Conservation (phyloP, 1,284 basidiomycete genomes). For the Pterula multifida region DNA sequence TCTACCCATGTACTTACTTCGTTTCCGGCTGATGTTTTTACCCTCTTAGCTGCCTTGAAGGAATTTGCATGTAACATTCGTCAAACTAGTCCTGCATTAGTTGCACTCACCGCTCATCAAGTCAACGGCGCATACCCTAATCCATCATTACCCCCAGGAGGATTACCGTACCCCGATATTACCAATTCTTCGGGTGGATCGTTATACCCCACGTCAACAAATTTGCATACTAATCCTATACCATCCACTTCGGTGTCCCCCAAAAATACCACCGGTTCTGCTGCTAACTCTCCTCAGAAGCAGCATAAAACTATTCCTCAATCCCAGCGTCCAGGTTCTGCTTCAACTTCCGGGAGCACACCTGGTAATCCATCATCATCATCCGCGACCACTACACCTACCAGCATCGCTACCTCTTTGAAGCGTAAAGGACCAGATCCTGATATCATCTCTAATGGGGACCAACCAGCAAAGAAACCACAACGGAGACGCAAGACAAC, state of each 20-base stretch:
- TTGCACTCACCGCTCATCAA: constrained; percentile 10
- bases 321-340: constrained; percentile 26
- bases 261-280: constrained; percentile 34
- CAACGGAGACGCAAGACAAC: neutral
- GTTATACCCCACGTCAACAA: constrained; percentile 12
- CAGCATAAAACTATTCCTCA: constrained; percentile 41
- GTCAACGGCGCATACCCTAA: constrained; percentile 6
- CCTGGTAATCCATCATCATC: constrained; percentile 25
- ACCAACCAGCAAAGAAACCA: constrained; percentile 37
- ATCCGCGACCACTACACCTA: constrained; percentile 29
- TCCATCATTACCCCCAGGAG: neutral
- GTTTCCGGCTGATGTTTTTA: constrained; percentile 2
- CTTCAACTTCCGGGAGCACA: constrained; percentile 27
- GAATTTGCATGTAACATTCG: constrained; percentile 33
- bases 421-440: constrained; percentile 58
- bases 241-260: constrained; percentile 25
- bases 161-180: neutral
- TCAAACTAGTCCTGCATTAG: constrained; percentile 19
- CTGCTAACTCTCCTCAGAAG: constrained; percentile 38
- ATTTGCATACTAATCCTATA: constrained; percentile 7
- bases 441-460: constrained; percentile 18
- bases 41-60: constrained; percentile 26
- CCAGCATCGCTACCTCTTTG: constrained; percentile 38
- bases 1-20: neutral
- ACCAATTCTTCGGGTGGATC: neutral